phyloP scores from a whole-genome alignment of 169 alveolate genomes.

The Ichthyophthirius multifiliis region DNA sequence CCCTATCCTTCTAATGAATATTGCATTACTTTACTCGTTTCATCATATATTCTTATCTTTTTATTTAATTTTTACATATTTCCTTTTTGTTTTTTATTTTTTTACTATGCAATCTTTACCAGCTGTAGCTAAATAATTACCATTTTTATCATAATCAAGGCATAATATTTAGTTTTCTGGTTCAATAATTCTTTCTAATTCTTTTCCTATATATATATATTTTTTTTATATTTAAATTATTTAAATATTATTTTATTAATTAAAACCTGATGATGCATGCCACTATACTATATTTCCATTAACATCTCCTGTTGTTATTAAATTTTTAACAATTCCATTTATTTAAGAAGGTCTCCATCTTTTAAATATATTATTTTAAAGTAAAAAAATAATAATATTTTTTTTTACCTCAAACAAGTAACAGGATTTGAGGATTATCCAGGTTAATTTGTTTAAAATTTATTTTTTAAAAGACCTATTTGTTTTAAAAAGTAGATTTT shows the following conservation, averaged over 20 bases:
- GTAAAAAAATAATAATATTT: background rate
- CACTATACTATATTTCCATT: constrained; percentile 79
- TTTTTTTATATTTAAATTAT: background rate
- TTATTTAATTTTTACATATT: background rate
- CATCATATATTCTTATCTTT: constrained; percentile 69
- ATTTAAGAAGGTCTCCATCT: background rate
- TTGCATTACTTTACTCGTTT: constrained; percentile 64
- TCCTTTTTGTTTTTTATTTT: background rate
- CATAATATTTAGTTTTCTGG: constrained; percentile 67
- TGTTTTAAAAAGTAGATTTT: too few species aligned
- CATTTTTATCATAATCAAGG: constrained; percentile 72
- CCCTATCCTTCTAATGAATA: constrained; percentile 46
- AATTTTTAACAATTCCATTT: background rate
- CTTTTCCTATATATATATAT: constrained; percentile 19
- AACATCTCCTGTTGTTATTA: constrained; percentile 49
- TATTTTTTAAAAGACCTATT: too few species aligned
- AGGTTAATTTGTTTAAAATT: too few species aligned
- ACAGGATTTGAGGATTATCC: too few species aligned
- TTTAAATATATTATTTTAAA: background rate
- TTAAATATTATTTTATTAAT: background rate
- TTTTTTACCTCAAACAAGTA: background rate
- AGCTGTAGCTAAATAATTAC: constrained; percentile 76
- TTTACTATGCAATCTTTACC: constrained; percentile 76
- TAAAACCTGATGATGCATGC: constrained; percentile 81
- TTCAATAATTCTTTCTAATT: constrained; percentile 61